Evolutionary conservation across 768 basidiomycete species (phyloP).

Genomic region (Amanita pseudoporphyria): DNA sequence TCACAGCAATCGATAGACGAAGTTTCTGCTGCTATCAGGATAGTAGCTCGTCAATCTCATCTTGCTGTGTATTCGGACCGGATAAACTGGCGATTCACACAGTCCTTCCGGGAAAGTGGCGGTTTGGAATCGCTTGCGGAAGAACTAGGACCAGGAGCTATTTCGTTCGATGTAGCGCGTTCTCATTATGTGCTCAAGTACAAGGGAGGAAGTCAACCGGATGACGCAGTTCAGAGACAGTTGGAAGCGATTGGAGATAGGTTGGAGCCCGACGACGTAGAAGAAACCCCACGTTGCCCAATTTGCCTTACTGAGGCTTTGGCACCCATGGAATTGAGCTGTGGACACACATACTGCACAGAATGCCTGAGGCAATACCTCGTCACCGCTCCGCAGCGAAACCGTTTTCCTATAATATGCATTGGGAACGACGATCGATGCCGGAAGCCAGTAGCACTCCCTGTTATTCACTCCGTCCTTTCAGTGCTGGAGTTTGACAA

Average conservation of each 20-base stretch:
- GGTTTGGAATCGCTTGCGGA: background rate
- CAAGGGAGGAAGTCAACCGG: background rate
- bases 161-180: background rate
- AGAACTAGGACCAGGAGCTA: background rate
- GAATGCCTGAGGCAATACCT: constrained; percentile 40
- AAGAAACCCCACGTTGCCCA: constrained; percentile 27
- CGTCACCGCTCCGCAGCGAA: constrained; percentile 27
- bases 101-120: background rate
- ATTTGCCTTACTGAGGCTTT: constrained; percentile 41
- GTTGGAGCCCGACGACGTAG: background rate
- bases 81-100: background rate
- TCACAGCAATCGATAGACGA: background rate
- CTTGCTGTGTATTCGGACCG: background rate
- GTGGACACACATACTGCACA: constrained; percentile 42
- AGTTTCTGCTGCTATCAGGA: background rate
- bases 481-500: constrained; percentile 37
- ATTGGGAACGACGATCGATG: constrained; percentile 53
- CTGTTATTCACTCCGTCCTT: constrained; percentile 41
- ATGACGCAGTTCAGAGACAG: background rate
- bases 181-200: background rate
- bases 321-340: constrained; percentile 31
- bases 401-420: constrained; percentile 53
- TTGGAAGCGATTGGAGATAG: background rate
- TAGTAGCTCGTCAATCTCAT: background rate
- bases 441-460: constrained; percentile 40